Evolutionary conservation across 2,329 filamentous ascomycete genomes (phyloP), one percentile per base, ranked within the genome.

Genomic region (Mycosphaerelloides madeirae): DNA sequence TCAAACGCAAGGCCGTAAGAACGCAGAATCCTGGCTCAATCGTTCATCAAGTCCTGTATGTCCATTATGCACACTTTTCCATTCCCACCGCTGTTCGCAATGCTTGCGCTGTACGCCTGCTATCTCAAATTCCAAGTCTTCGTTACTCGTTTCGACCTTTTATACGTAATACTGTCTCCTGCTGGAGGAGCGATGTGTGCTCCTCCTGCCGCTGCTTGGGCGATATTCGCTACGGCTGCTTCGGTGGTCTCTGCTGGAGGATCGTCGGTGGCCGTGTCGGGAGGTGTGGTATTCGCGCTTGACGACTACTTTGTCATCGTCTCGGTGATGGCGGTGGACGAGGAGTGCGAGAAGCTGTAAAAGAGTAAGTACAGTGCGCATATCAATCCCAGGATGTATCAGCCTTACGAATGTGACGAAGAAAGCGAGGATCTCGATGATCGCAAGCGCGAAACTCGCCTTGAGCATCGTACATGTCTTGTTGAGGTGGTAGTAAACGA

Each of bases 401-500:
- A 35, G 36, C 61, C 71, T 69, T 66, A 91, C 68, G 40, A 80
- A 78, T 3, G 87, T 93, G 61, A 84, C 72, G 65, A 84, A 83
- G 70, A 95, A 95, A 64, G 90, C 83, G 53, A 93, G 71, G 54
- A 74, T 73, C 65, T 93, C 87, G 77, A 96, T 94, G 65, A 97
- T 96, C 38, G 80, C 88, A 56, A 96, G 83, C 2, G 88, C 91
- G 69, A 88, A 97, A 55, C 75, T 78, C 1, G 90, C 85, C 78
- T 96, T 97, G 61, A 95, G 79, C 87, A 96, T 93, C 38, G 84
- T 79, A 69, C 91, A 97, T 4, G 81, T 80, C 75, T 91, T 91
- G 67, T 87, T 76, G 29, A 82, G 66, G 41, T 76, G 66, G 31
- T 82, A 61, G 32, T 74, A 66, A 46, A 80, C 69, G 15, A 14